These are phyloP conservation scores for Corylus americana DNA, from an alignment of 306 rosid species.

Conservation along the genomic window DNA sequence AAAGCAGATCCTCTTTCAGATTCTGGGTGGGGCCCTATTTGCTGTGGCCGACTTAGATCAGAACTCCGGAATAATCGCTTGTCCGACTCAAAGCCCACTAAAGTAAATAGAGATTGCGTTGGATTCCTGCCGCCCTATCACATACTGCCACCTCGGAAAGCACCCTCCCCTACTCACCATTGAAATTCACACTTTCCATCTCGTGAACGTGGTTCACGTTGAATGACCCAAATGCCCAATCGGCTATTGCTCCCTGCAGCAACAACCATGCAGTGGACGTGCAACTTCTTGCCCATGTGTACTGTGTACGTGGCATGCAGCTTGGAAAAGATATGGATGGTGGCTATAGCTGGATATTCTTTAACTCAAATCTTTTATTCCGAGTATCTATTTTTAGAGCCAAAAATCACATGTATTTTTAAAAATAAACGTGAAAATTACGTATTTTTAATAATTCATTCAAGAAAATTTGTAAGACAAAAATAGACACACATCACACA, in stretches of 20 bases:
- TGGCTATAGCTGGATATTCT: too few species aligned
- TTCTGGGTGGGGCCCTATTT: neutral
- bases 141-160: conserved; percentile 21
- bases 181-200: neutral
- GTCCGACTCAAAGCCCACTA: neutral
- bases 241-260: neutral
- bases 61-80: conserved; percentile 23
- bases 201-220: neutral
- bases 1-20: conserved; percentile 15
- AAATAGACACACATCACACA: too few species aligned
- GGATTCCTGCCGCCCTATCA: neutral
- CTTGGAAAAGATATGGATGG: too few species aligned
- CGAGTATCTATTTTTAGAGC: too few species aligned
- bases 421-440: too few species aligned
- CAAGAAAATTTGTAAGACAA: too few species aligned
- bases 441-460: too few species aligned
- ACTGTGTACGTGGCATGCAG: neutral
- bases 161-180: neutral
- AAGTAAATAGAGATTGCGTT: neutral
- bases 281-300: neutral
- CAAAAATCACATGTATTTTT: too few species aligned
- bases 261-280: neutral
- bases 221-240: neutral
- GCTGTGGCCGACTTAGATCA: neutral
- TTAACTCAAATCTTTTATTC: too few species aligned